These are phyloP conservation scores for Cryptococcus sp. DNA, from an alignment of 1,284 basidiomycete species.

Conservation along the genomic window DNA sequence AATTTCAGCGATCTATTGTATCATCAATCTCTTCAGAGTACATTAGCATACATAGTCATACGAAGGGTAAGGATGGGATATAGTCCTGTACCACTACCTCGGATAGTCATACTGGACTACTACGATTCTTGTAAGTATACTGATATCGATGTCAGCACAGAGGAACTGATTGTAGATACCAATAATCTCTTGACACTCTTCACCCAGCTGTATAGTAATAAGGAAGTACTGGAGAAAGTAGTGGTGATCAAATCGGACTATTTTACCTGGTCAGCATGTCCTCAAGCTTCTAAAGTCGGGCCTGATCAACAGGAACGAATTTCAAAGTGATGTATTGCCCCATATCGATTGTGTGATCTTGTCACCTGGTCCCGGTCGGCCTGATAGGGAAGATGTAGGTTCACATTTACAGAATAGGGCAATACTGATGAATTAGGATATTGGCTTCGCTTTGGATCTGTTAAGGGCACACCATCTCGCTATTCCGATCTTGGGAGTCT, in stretches of 20 bases:
- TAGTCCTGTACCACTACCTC: conserved; percentile 29
- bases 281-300: neutral
- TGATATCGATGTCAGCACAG: too few relatives aligned
- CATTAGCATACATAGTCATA: too few relatives aligned
- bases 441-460: conserved; percentile 45
- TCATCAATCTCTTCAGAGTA: too few relatives aligned
- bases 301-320: conserved; percentile 34
- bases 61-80: too few relatives aligned
- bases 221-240: conserved; percentile 43
- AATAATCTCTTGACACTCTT: conserved; percentile 49
- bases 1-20: too few relatives aligned
- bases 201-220: conserved; percentile 41
- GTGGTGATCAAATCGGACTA: conserved; percentile 47
- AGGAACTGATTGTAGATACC: conserved; percentile 32
- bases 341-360: conserved; percentile 48
- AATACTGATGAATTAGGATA: conserved; percentile 29
- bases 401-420: neutral
- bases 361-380: conserved; percentile 48
- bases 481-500: conserved; percentile 56
- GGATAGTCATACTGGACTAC: conserved; percentile 48
- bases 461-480: conserved; percentile 28
- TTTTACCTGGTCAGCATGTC: conserved; percentile 38
- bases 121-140: conserved; percentile 45
- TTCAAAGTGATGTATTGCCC: conserved; percentile 36
- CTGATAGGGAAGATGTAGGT: conserved; percentile 39